Evolutionary conservation across 148 eudicot genomes (phyloP).

Genomic region (Diospyros lotus): DNA sequence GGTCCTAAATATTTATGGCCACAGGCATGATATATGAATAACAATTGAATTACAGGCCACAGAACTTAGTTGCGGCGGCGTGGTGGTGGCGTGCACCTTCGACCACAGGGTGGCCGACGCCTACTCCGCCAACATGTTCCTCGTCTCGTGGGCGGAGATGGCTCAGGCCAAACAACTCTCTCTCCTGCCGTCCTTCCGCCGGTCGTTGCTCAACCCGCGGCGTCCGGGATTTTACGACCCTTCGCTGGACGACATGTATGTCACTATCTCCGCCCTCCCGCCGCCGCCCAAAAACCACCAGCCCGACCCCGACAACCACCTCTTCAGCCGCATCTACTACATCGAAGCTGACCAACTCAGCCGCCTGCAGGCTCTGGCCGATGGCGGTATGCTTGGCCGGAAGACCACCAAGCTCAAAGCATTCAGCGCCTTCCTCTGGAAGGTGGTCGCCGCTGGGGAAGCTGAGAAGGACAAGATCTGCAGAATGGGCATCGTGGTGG

Average conservation of each 20-base stretch:
- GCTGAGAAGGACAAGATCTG: slow-evolving; percentile 15
- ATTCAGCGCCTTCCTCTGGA: slow-evolving; percentile 70
- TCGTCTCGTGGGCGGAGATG: slow-evolving; percentile 66
- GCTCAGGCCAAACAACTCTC: slow-evolving; percentile 31
- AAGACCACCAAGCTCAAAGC: slow-evolving; percentile 44
- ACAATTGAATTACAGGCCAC: slow-evolving; percentile 38
- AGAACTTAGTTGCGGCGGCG: slow-evolving; percentile 51
- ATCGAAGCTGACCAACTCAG: slow-evolving; percentile 28
- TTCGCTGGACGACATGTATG: slow-evolving; percentile 30
- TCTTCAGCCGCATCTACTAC: slow-evolving; percentile 53
- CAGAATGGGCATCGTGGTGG: slow-evolving; percentile 65
- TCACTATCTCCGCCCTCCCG: slow-evolving; percentile 31
- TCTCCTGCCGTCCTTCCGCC: slow-evolving; percentile 35
- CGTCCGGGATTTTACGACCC: slow-evolving; percentile 26
- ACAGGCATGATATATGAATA: too few relatives aligned
- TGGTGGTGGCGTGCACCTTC: slow-evolving; percentile 57
- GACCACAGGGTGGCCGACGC: slow-evolving; percentile 79
- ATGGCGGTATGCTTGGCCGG: background rate
- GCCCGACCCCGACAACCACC: slow-evolving; percentile 1
- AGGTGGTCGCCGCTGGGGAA: slow-evolving; percentile 30
- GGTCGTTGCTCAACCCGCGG: slow-evolving; percentile 51
- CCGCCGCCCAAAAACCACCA: background rate
- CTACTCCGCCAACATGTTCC: slow-evolving; percentile 71
- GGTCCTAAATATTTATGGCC: too few relatives aligned
- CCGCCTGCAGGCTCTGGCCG: slow-evolving; percentile 34